Conservation (phyloP, 306 rosid genomes). For the Psophocarpus tetragonolobus region DNA sequence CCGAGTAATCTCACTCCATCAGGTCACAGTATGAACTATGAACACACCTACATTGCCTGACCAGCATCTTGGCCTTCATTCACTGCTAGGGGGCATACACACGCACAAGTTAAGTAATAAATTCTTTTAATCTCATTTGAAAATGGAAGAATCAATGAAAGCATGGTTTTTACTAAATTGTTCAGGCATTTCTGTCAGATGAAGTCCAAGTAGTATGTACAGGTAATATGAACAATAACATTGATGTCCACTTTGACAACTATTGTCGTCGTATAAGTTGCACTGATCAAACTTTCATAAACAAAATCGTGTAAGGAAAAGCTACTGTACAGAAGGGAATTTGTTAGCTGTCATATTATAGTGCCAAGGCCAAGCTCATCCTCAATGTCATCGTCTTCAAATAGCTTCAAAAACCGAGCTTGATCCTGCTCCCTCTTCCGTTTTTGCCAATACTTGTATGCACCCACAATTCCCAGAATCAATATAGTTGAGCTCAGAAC, state of each 20-base stretch:
- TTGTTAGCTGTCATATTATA: slow-evolving; percentile 49
- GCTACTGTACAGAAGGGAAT: slow-evolving; percentile 47
- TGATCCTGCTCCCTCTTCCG: slow-evolving; percentile 83
- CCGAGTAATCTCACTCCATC: neutral
- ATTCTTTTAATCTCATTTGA: neutral
- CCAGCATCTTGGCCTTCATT: neutral
- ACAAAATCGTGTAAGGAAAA: slow-evolving; percentile 52
- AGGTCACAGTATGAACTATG: neutral
- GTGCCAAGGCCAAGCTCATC: slow-evolving; percentile 80
- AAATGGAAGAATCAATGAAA: slow-evolving; percentile 17
- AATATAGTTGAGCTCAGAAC: slow-evolving; percentile 36
- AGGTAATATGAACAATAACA: slow-evolving; percentile 24
- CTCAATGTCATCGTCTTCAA: slow-evolving; percentile 91
- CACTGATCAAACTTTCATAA: neutral
- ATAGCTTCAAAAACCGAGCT: slow-evolving; percentile 85
- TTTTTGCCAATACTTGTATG: slow-evolving; percentile 83
- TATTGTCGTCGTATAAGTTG: neutral
- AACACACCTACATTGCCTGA: neutral
- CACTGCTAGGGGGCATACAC: neutral
- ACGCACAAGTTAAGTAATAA: neutral
- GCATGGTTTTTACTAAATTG: neutral
- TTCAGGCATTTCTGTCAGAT: neutral
- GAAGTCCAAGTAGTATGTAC: slow-evolving; percentile 29
- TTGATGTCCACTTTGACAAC: slow-evolving; percentile 2
- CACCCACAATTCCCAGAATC: slow-evolving; percentile 42